phyloP scores from a whole-genome alignment of 495 filamentous ascomycete genomes.

The Aspergillus panamensis region DNA sequence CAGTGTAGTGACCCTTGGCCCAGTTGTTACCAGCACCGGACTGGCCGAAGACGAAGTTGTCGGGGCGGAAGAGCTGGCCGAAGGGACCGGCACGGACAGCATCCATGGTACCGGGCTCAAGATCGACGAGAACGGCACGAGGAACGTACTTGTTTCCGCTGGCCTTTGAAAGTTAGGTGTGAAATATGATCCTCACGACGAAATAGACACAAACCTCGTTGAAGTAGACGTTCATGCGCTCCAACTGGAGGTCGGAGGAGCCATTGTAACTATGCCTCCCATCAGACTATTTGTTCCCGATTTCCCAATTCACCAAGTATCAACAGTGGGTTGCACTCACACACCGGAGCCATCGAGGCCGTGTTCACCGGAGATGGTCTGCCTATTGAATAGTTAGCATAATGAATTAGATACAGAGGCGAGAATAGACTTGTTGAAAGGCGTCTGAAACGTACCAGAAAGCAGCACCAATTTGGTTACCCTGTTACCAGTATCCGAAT shows the following conservation, averaged over 20 bases:
- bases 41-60: conserved; percentile 99
- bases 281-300: conserved; percentile 28
- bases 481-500: conserved; percentile 50
- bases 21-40: conserved; percentile 99
- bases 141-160: conserved; percentile 98
- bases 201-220: conserved; percentile 71
- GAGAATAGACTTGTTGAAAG: conserved; percentile 11
- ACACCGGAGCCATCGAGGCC: conserved; percentile 94
- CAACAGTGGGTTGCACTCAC: conserved; percentile 50
- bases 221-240: conserved; percentile 99
- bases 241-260: conserved; percentile 95
- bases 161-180: conserved; percentile 54
- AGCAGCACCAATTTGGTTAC: conserved; percentile 99
- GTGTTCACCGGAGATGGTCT: conserved; percentile 98
- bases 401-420: neutral
- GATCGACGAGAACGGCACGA: conserved; percentile 97
- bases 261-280: conserved; percentile 76
- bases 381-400: conserved; percentile 54
- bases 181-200: conserved; percentile 1
- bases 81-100: conserved; percentile 98
- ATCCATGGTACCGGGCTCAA: conserved; percentile 98
- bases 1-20: conserved; percentile 99
- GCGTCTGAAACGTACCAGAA: conserved; percentile 70
- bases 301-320: conserved; percentile 7
- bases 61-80: conserved; percentile 98